Conservation (phyloP, 108 stramenopile species). For the Nannochloropsis salina region DNA sequence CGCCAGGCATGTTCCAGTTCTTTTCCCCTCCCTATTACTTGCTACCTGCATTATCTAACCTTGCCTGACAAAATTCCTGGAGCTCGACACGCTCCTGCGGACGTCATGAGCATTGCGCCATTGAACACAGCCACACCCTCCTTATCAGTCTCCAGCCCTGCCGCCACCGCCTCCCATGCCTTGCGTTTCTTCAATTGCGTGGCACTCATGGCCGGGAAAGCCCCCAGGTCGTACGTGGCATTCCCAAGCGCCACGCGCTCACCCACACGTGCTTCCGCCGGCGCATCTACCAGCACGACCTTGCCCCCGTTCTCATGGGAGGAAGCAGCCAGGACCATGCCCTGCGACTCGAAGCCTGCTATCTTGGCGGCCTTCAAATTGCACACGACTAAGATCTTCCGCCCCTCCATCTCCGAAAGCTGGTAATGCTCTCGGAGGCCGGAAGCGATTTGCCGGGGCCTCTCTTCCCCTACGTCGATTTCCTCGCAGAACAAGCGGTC, state of each 20-base stretch:
- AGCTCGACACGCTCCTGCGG: constrained; percentile 33
- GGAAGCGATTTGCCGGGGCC: constrained; percentile 79
- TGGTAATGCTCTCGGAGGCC: constrained; percentile 71
- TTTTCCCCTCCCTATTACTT: background rate
- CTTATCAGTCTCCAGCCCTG: constrained; percentile 76
- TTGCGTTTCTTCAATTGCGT: constrained; percentile 86
- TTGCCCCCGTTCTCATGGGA: constrained; percentile 53
- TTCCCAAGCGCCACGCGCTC: constrained; percentile 86
- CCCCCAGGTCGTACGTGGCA: constrained; percentile 62
- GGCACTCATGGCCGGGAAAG: constrained; percentile 39
- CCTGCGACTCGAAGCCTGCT: constrained; percentile 83
- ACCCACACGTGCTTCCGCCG: constrained; percentile 76
- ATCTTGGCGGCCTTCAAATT: constrained; percentile 96
- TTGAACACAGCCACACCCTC: constrained; percentile 53
- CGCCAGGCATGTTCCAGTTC: background rate
- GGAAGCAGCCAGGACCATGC: constrained; percentile 97
- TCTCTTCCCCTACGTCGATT: constrained; percentile 87
- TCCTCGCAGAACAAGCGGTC: constrained; percentile 97
- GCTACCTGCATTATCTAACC: background rate
- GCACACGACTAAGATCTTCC: constrained; percentile 80
- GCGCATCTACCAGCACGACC: constrained; percentile 85
- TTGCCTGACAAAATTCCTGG: background rate
- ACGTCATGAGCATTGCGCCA: constrained; percentile 32
- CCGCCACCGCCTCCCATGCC: constrained; percentile 73
- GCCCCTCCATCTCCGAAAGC: constrained; percentile 79